phyloP scores from a whole-genome alignment of 2,329 filamentous ascomycete species.

The Colletotrichum chrysophilum region DNA sequence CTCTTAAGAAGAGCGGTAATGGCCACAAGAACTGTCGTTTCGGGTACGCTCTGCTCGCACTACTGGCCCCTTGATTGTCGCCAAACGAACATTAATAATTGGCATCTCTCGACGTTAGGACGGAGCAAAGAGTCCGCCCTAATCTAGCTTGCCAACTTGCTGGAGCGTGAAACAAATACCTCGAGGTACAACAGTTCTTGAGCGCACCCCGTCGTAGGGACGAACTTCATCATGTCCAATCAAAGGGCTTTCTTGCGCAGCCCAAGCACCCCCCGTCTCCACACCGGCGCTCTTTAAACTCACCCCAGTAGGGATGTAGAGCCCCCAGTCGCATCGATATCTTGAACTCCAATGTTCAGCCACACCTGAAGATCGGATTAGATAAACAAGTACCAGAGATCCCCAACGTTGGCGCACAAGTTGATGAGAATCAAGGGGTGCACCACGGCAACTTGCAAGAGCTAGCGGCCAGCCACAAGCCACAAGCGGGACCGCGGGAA shows the following conservation, averaged over 20 bases:
- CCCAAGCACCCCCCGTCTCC: not conserved
- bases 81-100: not conserved
- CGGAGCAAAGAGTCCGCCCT: conserved; percentile 12
- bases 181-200: not conserved
- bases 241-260: not conserved
- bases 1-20: not conserved
- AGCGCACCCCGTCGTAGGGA: not conserved
- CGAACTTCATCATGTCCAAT: conserved; percentile 8
- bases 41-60: not conserved
- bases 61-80: not conserved
- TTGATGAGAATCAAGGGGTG: not conserved
- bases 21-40: not conserved
- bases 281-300: not conserved
- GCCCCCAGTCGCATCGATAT: not conserved
- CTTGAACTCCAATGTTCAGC: not conserved
- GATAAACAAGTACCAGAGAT: not conserved
- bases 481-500: not conserved
- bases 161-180: conserved; percentile 10
- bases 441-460: not conserved
- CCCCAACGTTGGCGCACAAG: not conserved
- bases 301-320: not conserved
- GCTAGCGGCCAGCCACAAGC: not conserved
- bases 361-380: not conserved
- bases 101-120: not conserved
- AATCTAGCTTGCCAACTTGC: not conserved